phyloP scores from a whole-genome alignment of 768 basidiomycete species.

The Rubroboletus pulcherrimus region DNA sequence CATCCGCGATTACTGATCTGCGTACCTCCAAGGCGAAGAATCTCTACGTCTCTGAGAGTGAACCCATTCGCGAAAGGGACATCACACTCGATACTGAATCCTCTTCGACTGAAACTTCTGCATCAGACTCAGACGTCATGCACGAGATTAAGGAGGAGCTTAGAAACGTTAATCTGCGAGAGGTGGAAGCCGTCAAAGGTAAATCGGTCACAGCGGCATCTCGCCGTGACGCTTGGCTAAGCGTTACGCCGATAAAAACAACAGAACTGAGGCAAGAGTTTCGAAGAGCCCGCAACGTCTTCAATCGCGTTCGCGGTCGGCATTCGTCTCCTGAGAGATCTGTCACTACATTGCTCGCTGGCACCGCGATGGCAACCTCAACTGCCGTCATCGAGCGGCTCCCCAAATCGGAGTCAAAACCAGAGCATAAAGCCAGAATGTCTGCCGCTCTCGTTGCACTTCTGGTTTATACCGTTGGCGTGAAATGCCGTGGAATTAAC shows the following conservation, averaged over 20 bases:
- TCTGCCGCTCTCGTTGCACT: constrained; percentile 68
- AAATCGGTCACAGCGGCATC: background rate
- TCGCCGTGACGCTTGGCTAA: constrained; percentile 14
- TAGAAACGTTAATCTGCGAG: constrained; percentile 23
- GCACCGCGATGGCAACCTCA: constrained; percentile 6
- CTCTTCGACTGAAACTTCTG: constrained; percentile 40
- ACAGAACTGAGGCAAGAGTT: constrained; percentile 39
- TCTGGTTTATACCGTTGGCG: constrained; percentile 92
- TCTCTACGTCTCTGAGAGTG: constrained; percentile 48
- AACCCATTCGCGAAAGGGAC: constrained; percentile 32
- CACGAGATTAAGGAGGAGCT: constrained; percentile 28
- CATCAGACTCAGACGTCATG: constrained; percentile 28
- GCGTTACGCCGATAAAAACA: constrained; percentile 2
- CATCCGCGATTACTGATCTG: background rate
- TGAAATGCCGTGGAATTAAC: constrained; percentile 90
- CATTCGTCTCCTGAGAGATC: constrained; percentile 20
- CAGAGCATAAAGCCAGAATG: constrained; percentile 56
- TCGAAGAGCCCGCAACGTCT: constrained; percentile 38
- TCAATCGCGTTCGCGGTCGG: constrained; percentile 39
- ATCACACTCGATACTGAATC: constrained; percentile 38
- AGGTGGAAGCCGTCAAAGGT: constrained; percentile 38
- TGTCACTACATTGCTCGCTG: constrained; percentile 14
- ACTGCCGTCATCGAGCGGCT: constrained; percentile 16
- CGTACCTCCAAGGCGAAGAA: constrained; percentile 62
- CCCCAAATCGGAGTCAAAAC: constrained; percentile 11